A percentile compares a stretch with the other conserved stretches of the same genome.
These are phyloP conservation scores for Tolypocladium tropicale DNA, from an alignment of 2,329 filamentous ascomycete genomes.

Conservation along the genomic window DNA sequence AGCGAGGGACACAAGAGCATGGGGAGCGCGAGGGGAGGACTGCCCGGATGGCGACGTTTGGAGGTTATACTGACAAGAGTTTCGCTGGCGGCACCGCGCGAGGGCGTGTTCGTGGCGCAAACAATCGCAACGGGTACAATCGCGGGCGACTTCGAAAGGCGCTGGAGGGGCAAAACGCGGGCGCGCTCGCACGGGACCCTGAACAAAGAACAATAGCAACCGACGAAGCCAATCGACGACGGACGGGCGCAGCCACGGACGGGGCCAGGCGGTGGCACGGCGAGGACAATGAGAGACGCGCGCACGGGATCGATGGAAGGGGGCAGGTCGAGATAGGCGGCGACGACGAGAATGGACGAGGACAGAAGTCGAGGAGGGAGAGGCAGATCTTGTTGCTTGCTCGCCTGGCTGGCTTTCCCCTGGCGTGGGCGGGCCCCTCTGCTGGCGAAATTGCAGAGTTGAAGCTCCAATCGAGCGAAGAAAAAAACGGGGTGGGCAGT, in stretches of 20 bases:
- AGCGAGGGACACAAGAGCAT: neutral
- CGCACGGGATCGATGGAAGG: neutral
- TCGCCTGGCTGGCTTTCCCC: neutral
- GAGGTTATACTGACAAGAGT: neutral
- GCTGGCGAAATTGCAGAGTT: neutral
- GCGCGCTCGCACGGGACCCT: neutral
- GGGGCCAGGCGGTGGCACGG: neutral
- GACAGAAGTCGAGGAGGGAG: neutral
- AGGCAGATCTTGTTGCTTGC: neutral
- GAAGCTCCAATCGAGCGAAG: neutral
- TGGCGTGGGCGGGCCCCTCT: neutral
- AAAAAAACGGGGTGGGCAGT: neutral
- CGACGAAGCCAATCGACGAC: neutral
- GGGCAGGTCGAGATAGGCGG: neutral
- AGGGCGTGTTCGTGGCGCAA: neutral
- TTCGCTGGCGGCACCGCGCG: neutral
- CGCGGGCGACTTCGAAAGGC: neutral
- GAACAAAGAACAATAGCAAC: neutral
- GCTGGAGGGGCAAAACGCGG: neutral
- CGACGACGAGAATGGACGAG: neutral
- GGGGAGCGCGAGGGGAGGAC: neutral
- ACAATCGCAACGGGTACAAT: neutral
- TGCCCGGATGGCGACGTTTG: neutral
- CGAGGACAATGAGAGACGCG: neutral
- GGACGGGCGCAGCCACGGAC: neutral